Evolutionary conservation across 2,329 filamentous ascomycete species (phyloP).

Genomic region (Exophiala sideris): DNA sequence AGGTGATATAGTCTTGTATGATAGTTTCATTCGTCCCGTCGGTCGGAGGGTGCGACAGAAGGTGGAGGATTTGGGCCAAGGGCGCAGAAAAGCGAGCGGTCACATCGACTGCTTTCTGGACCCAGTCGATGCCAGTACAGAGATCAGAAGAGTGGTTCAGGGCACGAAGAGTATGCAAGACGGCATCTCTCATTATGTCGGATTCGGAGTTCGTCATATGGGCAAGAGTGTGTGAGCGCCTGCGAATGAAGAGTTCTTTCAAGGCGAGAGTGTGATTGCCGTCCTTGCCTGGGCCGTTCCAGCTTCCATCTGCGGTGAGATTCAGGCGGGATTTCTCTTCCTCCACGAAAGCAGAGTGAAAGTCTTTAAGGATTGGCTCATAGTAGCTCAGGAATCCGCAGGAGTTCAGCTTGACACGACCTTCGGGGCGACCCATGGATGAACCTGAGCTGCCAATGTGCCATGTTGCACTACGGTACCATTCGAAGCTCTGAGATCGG

Average conservation of each 20-base stretch:
- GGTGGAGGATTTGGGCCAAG: constrained; percentile 34
- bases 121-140: constrained; percentile 48
- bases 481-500: constrained; percentile 41
- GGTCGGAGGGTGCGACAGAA: constrained; percentile 19
- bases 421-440: constrained; percentile 43
- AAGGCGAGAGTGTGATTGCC: constrained; percentile 33
- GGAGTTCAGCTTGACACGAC: constrained; percentile 38
- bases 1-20: constrained; percentile 1
- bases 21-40: constrained; percentile 2
- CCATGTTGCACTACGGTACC: constrained; percentile 45
- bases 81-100: constrained; percentile 39
- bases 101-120: constrained; percentile 41
- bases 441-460: constrained; percentile 42
- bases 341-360: constrained; percentile 32
- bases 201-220: constrained; percentile 35
- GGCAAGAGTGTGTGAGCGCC: constrained; percentile 38
- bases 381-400: constrained; percentile 50
- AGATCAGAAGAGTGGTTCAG: constrained; percentile 25
- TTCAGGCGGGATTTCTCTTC: constrained; percentile 41
- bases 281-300: constrained; percentile 32
- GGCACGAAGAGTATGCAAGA: constrained; percentile 33
- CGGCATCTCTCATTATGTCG: constrained; percentile 33
- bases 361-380: constrained; percentile 35
- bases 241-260: constrained; percentile 36
- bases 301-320: constrained; percentile 41